Base-by-base conservation (phyloP, 176 grass and related monocot genomes). In the Musa troglodytarum region DNA sequence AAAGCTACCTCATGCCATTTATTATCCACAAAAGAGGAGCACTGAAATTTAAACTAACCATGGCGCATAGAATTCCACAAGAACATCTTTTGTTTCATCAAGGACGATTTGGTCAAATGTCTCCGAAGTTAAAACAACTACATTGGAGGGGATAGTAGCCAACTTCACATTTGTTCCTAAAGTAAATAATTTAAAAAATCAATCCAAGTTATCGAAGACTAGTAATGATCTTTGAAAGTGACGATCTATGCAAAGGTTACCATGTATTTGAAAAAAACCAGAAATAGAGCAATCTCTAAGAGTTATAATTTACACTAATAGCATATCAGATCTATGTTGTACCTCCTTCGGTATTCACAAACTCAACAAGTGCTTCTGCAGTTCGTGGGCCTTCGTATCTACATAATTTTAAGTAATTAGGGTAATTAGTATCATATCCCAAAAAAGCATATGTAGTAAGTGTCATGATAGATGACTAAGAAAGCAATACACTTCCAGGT, bases 41-140 rank as follows among this genome's bases (percentile, higher is more conserved):
- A 69, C 1, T 50, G 50, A 29, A 81, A 49, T 43, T 61, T 82
- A 11, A 83, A 82, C 88, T 63, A 89, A 94, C 95, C 95, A 99
- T 71, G 95, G 95, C 59, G 95, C 95, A 86, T 99, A 99, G 74
- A 99, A 99, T 81, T 99, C 95, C 54, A 99, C 95, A 84, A 99
- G 90, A 12, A 99, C 95, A 89, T 99, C 88, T 82, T 94, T 99
- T 25, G 88, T 91, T 82, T 86, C 84, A 82, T 99, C 95, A 84
- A 99, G 95, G 21, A 94, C 90, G 89, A 91, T 61, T 4, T 87
- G 85, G 54, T 99, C 78, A 22, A 94, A 99, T 67, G 58, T 91
- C 58, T 99, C 90, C 59, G 76, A 51, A 49, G 86, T 86, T 70
- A 94, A 67, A 64, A 99, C 82, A 56, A 91, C 88, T 0, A 99